Percentiles rank a stretch among this genome's conserved stretches.
phyloP scores from a whole-genome alignment of 176 grass and related monocot genomes.

The Urochloa ruziziensis region DNA sequence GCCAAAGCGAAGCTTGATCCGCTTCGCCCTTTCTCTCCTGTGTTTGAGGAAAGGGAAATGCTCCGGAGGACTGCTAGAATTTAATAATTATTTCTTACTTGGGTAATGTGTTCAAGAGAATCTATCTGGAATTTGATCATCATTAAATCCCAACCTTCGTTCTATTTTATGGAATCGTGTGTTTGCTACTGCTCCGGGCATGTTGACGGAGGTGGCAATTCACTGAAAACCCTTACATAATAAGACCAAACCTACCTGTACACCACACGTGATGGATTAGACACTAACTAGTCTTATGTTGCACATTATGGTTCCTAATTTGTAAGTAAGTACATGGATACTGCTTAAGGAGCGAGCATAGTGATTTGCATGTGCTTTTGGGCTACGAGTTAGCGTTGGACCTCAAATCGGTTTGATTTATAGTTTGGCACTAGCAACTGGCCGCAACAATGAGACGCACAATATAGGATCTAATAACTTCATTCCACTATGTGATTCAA shows the following conservation, averaged over 20 bases:
- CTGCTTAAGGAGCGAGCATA: neutral
- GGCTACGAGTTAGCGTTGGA: neutral
- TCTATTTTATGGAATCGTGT: neutral
- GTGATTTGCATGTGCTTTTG: neutral
- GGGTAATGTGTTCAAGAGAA: neutral
- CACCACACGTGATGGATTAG: neutral
- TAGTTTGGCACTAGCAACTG: neutral
- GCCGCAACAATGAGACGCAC: neutral
- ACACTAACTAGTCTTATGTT: neutral
- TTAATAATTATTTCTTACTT: neutral
- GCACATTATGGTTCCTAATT: neutral
- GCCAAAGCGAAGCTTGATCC: neutral
- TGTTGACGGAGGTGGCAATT: neutral
- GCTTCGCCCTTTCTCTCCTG: neutral
- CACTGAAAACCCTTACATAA: neutral
- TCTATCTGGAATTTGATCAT: constrained; percentile 15
- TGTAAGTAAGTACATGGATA: neutral
- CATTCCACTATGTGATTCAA: neutral
- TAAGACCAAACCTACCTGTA: neutral
- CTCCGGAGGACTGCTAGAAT: neutral
- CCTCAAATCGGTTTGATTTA: constrained; percentile 8
- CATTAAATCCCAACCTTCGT: neutral
- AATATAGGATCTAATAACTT: neutral
- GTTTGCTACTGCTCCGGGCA: neutral
- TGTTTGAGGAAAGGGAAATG: neutral